Base-by-base conservation (phyloP, 1,139 yeast species). In the Candida frijolesensis region DNA sequence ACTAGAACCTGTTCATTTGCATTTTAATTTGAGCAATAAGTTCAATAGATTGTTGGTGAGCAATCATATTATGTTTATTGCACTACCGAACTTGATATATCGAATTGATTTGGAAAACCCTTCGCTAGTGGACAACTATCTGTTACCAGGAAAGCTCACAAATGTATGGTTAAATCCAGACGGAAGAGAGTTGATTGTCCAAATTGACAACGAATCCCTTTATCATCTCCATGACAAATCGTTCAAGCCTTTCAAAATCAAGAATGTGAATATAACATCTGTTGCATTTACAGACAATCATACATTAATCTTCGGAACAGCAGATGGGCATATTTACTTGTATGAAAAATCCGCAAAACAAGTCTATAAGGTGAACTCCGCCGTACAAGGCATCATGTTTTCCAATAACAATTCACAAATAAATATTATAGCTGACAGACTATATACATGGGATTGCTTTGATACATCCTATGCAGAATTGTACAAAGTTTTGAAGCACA, bases 1-100 rank as follows among this genome's bases (percentile, higher is more conserved):
- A 10, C 57, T 76, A n/a, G 80, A 76, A 48, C 67, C 67, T 32
- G 80, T 76, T 3, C 79, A 71, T 57, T 66, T 76, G 19, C 80
- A 75, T 53, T 76, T 76, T 57, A 67, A 63, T 27, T 66, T 75
- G 30, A 55, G 60, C n/a, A 53, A 66, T 46, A 57, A 62, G 3
- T 62, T 76, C 39, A 58, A 54, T 12, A 53, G 57, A n/a, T 57
- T 72, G 11, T 52, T 59, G 16, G 76, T 72, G 2, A 62, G 63
- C 45, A 67, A 62, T 51, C 71, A 74, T 52, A 58, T 63, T 27
- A 74, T 76, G 79, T 70, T 58, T 51, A 57, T 76, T n/a, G 44
- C 72, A 3, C 52, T 68, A 12, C 58, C 60, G 5, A 51, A 48
- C 2, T 62, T 71, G 1, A 66, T 61, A 48, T 56, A 48, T 45